These are phyloP conservation scores for Firmiana major DNA, from an alignment of 345 rosid genomes.

Conservation along the genomic window DNA sequence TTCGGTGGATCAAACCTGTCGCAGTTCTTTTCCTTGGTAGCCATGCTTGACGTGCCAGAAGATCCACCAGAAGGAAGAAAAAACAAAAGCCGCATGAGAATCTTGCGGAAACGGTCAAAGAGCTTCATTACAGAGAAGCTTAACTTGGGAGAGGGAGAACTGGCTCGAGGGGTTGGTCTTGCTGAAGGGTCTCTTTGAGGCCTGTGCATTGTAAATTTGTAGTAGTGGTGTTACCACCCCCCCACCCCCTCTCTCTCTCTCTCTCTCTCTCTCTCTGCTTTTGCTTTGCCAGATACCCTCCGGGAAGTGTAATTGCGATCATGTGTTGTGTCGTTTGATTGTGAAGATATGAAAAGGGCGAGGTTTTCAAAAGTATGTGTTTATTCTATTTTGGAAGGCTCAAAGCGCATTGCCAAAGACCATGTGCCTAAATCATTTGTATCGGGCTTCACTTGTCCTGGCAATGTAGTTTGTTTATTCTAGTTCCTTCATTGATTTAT, in stretches of 20 bases:
- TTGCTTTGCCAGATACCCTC: constrained; percentile 29
- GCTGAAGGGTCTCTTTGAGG: constrained; percentile 19
- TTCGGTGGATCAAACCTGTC: constrained; percentile 74
- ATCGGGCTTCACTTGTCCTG: constrained; percentile 55
- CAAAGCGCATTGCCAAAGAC: constrained; percentile 22
- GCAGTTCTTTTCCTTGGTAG: constrained; percentile 23
- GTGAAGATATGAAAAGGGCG: constrained; percentile 30
- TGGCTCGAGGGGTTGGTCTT: neutral
- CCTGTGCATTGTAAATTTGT: constrained; percentile 19
- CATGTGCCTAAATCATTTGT: constrained; percentile 82
- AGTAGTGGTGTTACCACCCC: neutral
- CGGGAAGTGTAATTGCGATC: constrained; percentile 52
- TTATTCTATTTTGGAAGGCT: constrained; percentile 32
- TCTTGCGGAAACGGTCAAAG: constrained; percentile 59
- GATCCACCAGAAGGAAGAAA: constrained; percentile 40
- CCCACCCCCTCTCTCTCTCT: neutral
- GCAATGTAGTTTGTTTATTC: constrained; percentile 23
- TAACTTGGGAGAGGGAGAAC: neutral
- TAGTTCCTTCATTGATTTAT: neutral
- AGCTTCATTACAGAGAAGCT: constrained; percentile 65
- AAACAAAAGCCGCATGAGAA: constrained; percentile 56
- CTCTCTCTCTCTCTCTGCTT: constrained; percentile 9
- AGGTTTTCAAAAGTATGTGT: constrained; percentile 19
- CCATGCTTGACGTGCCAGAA: constrained; percentile 16
- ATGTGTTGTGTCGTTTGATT: constrained; percentile 36